Conservation (phyloP, 2,329 filamentous ascomycete genomes). For the Diplodia corticola region DNA sequence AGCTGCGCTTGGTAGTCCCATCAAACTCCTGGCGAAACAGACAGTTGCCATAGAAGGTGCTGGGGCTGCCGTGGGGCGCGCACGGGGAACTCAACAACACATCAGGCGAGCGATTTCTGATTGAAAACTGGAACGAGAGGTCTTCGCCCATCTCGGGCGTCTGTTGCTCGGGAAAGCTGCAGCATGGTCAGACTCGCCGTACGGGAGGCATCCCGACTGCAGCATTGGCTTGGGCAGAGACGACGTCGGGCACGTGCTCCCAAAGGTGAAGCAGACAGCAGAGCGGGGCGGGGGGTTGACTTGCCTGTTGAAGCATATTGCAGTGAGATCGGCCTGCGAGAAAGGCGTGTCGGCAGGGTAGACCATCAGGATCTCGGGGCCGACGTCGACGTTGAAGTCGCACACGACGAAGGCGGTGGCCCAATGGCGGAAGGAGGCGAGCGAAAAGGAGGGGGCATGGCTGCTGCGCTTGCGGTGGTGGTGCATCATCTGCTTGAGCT, state of each 20-base stretch:
- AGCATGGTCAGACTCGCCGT: background rate
- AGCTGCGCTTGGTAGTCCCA: constrained; percentile 43
- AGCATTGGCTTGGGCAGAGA: too few relatives aligned
- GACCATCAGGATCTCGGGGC: constrained; percentile 45
- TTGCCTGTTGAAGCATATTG: constrained; percentile 47
- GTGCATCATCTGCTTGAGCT: constrained; percentile 37
- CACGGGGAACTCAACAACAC: constrained; percentile 50
- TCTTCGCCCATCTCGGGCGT: constrained; percentile 43
- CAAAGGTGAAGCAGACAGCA: too few relatives aligned
- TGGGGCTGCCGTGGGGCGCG: constrained; percentile 41
- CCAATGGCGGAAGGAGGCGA: constrained; percentile 40
- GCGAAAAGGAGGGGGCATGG: constrained; percentile 1
- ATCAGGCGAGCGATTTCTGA: constrained; percentile 54
- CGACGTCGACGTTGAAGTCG: constrained; percentile 48
- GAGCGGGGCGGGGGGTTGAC: background rate
- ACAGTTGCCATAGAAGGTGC: constrained; percentile 39
- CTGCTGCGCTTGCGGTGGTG: constrained; percentile 22
- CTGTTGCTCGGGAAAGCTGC: constrained; percentile 45
- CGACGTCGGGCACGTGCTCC: too few relatives aligned
- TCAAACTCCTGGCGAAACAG: constrained; percentile 46
- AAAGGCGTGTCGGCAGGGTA: constrained; percentile 43
- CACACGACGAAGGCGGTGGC: constrained; percentile 45
- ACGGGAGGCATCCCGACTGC: too few relatives aligned
- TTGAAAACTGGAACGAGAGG: constrained; percentile 43
- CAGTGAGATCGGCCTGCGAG: constrained; percentile 40